A percentile compares a stretch with the other conserved stretches of the same genome.
Conservation (phyloP, 164 flowering plant genomes). For the Warburgia ugandensis region DNA sequence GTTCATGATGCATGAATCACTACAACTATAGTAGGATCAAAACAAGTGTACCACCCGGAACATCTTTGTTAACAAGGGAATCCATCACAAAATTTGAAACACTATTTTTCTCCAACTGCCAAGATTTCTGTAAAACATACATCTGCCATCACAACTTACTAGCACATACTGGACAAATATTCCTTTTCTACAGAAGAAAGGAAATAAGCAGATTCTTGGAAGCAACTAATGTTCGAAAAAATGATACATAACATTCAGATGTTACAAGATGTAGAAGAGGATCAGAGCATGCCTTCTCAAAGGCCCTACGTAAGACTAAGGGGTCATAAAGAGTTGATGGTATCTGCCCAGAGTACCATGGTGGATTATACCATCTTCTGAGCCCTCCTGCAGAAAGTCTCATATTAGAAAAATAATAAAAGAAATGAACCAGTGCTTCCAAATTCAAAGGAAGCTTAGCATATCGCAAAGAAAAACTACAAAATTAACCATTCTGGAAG, state of each 20-base stretch:
- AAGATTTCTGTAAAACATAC: too few species aligned
- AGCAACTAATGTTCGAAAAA: too few species aligned
- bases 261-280: background rate
- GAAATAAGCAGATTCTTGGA: too few species aligned
- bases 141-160: too few species aligned
- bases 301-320: constrained; percentile 50
- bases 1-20: too few species aligned
- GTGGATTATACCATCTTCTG: constrained; percentile 92
- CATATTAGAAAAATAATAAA: background rate
- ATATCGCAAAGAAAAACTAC: background rate
- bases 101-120: too few species aligned
- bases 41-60: too few species aligned
- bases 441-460: background rate
- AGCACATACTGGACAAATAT: too few species aligned
- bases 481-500: background rate
- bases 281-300: constrained; percentile 64
- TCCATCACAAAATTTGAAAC: too few species aligned
- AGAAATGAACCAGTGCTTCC: background rate
- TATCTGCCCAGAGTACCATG: constrained; percentile 63
- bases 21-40: too few species aligned
- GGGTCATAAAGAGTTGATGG: constrained; percentile 84
- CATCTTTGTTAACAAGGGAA: too few species aligned
- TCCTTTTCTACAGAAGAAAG: too few species aligned
- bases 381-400: constrained; percentile 52
- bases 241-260: background rate